Evolutionary conservation across 2,329 filamentous ascomycete genomes (phyloP).

Genomic region (Scortechinia acanthostroma): DNA sequence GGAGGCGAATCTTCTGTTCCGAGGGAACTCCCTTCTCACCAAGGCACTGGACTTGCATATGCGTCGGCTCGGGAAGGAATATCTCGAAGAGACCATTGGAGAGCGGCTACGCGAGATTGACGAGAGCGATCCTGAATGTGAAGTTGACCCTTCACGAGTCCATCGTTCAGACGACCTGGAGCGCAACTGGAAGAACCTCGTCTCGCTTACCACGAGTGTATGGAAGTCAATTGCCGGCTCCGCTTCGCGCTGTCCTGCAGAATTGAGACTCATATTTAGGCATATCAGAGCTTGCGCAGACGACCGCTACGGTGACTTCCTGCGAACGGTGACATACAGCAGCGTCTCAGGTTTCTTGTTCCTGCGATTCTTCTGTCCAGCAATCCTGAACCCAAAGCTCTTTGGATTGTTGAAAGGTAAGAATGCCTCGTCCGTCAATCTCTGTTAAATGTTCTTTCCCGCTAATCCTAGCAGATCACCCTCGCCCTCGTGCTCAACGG

Average conservation of each 20-base stretch:
- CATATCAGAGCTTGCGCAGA: constrained; percentile 63
- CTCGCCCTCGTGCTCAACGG: constrained; percentile 53
- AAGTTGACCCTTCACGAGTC: constrained; percentile 30
- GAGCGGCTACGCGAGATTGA: constrained; percentile 57
- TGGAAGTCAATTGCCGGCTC: constrained; percentile 57
- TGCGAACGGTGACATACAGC: constrained; percentile 60
- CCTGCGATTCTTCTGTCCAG: constrained; percentile 63
- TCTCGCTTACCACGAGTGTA: constrained; percentile 48
- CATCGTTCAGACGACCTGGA: constrained; percentile 46
- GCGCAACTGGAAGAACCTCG: constrained; percentile 55
- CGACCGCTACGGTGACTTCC: constrained; percentile 61
- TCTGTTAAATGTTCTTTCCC: neutral
- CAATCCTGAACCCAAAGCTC: constrained; percentile 62
- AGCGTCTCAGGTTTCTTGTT: constrained; percentile 67
- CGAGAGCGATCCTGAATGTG: constrained; percentile 58
- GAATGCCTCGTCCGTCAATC: constrained; percentile 9
- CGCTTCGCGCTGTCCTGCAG: constrained; percentile 49
- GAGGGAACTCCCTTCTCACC: constrained; percentile 62
- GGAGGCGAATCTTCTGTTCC: constrained; percentile 63
- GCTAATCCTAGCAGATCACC: constrained; percentile 41
- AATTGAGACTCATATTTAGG: constrained; percentile 56
- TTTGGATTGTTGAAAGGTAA: constrained; percentile 62
- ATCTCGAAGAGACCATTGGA: constrained; percentile 58
- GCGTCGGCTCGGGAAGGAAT: constrained; percentile 62
- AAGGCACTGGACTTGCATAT: constrained; percentile 65